A percentile compares a stretch with the other conserved stretches of the same genome.
phyloP scores from a whole-genome alignment of 1,139 yeast genomes.

The Sugiyamaella japonica region DNA sequence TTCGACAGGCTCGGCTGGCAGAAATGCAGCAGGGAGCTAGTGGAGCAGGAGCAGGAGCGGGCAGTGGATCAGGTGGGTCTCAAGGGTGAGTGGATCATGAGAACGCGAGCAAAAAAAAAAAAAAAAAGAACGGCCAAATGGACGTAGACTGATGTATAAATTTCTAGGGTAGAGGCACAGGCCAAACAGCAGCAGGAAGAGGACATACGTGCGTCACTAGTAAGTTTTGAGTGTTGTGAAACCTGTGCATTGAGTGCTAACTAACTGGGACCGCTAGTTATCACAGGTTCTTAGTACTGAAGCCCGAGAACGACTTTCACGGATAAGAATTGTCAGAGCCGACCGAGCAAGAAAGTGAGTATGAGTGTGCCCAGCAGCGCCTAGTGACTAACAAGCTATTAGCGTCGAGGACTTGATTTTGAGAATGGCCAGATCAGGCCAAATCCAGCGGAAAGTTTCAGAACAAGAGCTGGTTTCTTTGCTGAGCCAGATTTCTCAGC shows the following conservation, averaged over 20 bases:
- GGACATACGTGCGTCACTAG: slow-evolving; percentile 41
- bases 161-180: slow-evolving; percentile 8
- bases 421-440: slow-evolving; percentile 76
- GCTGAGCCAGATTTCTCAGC: slow-evolving; percentile 79
- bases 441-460: slow-evolving; percentile 64
- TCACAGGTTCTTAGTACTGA: slow-evolving; percentile 73
- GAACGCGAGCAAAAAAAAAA: neutral
- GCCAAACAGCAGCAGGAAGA: slow-evolving; percentile 31
- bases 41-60: slow-evolving; percentile 34
- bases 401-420: slow-evolving; percentile 78
- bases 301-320: slow-evolving; percentile 83
- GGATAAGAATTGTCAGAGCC: slow-evolving; percentile 86
- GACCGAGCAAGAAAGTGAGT: slow-evolving; percentile 73
- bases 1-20: slow-evolving; percentile 81
- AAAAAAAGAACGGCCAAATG: neutral
- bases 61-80: slow-evolving; percentile 2
- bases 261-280: slow-evolving; percentile 44
- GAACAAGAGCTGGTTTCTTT: slow-evolving; percentile 83
- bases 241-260: slow-evolving; percentile 1
- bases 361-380: too few relatives aligned
- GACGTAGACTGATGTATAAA: neutral
- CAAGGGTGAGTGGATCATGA: slow-evolving; percentile 7
- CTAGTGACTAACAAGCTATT: neutral
- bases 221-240: slow-evolving; percentile 22
- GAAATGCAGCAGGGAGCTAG: slow-evolving; percentile 58